Percentiles rank a stretch among this genome's conserved stretches.
phyloP scores from a whole-genome alignment of 352 stramenopile genomes.

The Phytophthora pini region DNA sequence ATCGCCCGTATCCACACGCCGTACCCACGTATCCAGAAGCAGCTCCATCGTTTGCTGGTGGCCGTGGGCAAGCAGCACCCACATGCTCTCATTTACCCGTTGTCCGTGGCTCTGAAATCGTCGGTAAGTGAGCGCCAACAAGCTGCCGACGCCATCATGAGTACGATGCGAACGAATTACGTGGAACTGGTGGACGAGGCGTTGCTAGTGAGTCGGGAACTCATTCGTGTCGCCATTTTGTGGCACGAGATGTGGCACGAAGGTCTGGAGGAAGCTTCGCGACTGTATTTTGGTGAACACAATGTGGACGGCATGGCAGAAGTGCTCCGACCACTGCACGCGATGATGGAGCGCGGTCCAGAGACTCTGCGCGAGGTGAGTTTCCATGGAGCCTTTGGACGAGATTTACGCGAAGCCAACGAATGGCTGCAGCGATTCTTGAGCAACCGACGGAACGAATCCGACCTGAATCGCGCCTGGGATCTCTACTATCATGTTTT shows the following conservation, averaged over 20 bases:
- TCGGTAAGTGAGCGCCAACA: constrained; percentile 87
- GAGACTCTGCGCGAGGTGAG: constrained; percentile 81
- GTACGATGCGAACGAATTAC: constrained; percentile 93
- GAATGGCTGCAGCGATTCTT: constrained; percentile 80
- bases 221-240: constrained; percentile 98
- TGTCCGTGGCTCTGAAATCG: constrained; percentile 97
- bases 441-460: constrained; percentile 62
- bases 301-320: constrained; percentile 97
- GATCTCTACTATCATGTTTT: constrained; percentile 99
- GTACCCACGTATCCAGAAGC: constrained; percentile 67
- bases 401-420: constrained; percentile 88
- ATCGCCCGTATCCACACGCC: constrained; percentile 92
- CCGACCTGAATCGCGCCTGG: constrained; percentile 96
- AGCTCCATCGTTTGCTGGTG: constrained; percentile 90
- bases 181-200: constrained; percentile 95
- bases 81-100: constrained; percentile 98
- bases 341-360: constrained; percentile 90
- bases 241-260: constrained; percentile 99
- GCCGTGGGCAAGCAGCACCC: constrained; percentile 94
- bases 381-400: constrained; percentile 92
- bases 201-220: constrained; percentile 94
- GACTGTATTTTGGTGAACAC: constrained; percentile 97
- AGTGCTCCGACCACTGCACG: constrained; percentile 94
- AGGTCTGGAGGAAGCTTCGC: constrained; percentile 97
- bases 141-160: constrained; percentile 96